Evolutionary conservation across 2,329 filamentous ascomycete genomes (phyloP), one percentile per base, ranked within the genome.

Genomic region (Diaporthe citriasiana): DNA sequence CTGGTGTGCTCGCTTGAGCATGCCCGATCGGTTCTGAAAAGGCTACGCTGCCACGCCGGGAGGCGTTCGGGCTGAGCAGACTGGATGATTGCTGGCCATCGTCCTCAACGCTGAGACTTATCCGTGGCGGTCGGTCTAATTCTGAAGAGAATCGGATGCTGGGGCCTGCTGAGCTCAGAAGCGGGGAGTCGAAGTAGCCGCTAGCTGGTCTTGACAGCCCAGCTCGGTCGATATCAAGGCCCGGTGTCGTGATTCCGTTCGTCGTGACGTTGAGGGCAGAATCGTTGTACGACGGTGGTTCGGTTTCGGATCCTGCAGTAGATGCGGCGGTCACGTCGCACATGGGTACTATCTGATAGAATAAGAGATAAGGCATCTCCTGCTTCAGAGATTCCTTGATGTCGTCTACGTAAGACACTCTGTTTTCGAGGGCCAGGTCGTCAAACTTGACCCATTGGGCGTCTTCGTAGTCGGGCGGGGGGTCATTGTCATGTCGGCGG

Each of bases 301-400:
- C 86, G 2, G 82, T 82, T 42, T 86, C 84, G 1, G 84, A 86
- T 57, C 83, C 83, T 9, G 87, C 86, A 0, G 85, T 84, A 7
- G 88, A 87, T 17, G 85, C 83, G 1, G 84, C 80, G 1, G 87
- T 85, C 10, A 93, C 89, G 72, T 95, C 93, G 40, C 94, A 90
- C 79, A 97, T 95, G 0, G 96, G 95, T 40, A 97, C 90, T 53
- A 98, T 94, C 82, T 98, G 96, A 80, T 98, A 99, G 82, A 98
- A 98, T 0, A 99, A 87, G 9, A 98, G 89, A 81, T 98, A 98
- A 0, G 97, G 96, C 82, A 95, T 97, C 82, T 98, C 95, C n/a
- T 93, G 89, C 77, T 91, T 93, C 66, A 98, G 84, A 0, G 94
- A 93, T 77, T 93, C 85, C 75, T 94, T 92, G 78, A 92, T 90